These are phyloP conservation scores for Aspergillus flavus DNA, from an alignment of 2,329 filamentous ascomycete genomes.

Conservation along the genomic window DNA sequence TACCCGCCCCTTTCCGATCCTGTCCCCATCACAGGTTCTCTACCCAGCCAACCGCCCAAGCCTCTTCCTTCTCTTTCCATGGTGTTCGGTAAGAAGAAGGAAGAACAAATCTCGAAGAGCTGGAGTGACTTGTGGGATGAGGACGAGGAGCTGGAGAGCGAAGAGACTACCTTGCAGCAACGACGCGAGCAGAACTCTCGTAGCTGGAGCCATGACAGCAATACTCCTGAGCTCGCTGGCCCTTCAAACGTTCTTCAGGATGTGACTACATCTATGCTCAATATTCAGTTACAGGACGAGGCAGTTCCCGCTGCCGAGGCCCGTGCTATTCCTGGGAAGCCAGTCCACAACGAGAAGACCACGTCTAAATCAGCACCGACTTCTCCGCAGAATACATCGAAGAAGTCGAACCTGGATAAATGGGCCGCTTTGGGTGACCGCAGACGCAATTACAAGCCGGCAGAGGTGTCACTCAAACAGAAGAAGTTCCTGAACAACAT, in stretches of 20 bases:
- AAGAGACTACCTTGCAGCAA: constrained; percentile 62
- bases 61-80: constrained; percentile 72
- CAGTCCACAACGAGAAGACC: constrained; percentile 62
- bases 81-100: constrained; percentile 72
- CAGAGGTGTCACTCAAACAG: constrained; percentile 55
- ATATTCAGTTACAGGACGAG: constrained; percentile 46
- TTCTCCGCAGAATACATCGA: constrained; percentile 64
- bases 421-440: constrained; percentile 88
- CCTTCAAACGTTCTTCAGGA: constrained; percentile 57
- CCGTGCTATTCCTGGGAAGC: constrained; percentile 36
- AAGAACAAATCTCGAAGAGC: constrained; percentile 88
- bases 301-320: constrained; percentile 26
- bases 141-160: constrained; percentile 70
- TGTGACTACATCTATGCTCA: constrained; percentile 55
- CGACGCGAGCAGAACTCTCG: constrained; percentile 66
- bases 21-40: constrained; percentile 76
- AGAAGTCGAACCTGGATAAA: constrained; percentile 66
- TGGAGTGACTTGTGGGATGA: constrained; percentile 99
- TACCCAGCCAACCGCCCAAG: constrained; percentile 64
- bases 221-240: constrained; percentile 51
- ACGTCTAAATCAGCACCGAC: constrained; percentile 37
- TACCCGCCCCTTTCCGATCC: constrained; percentile 58
- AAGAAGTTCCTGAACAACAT: constrained; percentile 48
- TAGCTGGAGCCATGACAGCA: constrained; percentile 78
- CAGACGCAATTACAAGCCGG: constrained; percentile 66